phyloP scores from a whole-genome alignment of 1,284 basidiomycete genomes.

The Cystobasidiaceae sp. region DNA sequence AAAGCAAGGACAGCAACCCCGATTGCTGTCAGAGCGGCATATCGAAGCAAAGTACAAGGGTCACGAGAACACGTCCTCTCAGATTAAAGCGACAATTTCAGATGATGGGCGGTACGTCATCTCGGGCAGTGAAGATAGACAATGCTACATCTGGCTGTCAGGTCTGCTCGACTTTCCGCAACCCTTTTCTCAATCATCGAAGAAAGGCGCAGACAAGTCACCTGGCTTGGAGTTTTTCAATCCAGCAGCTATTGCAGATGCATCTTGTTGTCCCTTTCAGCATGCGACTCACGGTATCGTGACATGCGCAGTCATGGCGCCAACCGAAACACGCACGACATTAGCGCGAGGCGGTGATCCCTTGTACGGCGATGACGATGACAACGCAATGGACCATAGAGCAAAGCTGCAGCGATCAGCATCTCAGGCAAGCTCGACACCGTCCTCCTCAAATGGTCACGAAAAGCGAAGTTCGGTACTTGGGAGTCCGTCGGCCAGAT shows the following conservation, averaged over 20 bases:
- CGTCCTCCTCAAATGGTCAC: neutral
- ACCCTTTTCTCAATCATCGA: conserved; percentile 8
- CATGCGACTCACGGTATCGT: conserved; percentile 33
- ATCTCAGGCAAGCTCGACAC: conserved; percentile 2
- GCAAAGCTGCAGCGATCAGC: neutral
- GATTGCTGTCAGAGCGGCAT: conserved; percentile 36
- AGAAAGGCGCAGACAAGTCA: neutral
- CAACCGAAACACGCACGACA: conserved; percentile 28
- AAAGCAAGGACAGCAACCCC: conserved; percentile 35
- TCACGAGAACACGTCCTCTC: conserved; percentile 40
- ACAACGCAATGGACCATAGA: neutral
- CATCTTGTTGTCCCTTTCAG: neutral
- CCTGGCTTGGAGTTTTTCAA: neutral
- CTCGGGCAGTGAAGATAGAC: conserved; percentile 45
- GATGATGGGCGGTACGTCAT: conserved; percentile 45
- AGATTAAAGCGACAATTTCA: conserved; percentile 40
- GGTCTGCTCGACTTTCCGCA: conserved; percentile 6
- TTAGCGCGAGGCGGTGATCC: conserved; percentile 31
- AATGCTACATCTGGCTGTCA: conserved; percentile 39
- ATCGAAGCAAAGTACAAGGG: conserved; percentile 38
- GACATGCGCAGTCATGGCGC: conserved; percentile 40
- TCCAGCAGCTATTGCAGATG: neutral
- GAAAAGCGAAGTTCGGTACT: neutral
- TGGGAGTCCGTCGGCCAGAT: neutral
- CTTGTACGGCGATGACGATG: neutral